phyloP scores from a whole-genome alignment of 2,329 filamentous ascomycete genomes.

The Trichoderma arundinaceum region DNA sequence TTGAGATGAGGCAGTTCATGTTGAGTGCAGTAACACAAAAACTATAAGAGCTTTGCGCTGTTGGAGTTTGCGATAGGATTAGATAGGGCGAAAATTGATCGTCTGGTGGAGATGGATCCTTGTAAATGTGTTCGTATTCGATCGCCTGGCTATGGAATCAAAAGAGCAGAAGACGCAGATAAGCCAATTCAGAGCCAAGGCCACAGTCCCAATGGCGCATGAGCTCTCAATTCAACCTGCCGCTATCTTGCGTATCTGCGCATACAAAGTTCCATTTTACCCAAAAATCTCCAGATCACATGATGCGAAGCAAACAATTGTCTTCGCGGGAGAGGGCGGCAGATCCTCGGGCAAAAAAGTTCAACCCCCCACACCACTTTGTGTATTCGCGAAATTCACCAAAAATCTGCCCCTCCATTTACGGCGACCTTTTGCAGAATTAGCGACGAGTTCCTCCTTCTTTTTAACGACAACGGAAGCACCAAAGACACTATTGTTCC shows the following conservation, averaged over 20 bases:
- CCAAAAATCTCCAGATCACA: conserved; percentile 47
- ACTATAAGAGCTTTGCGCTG: conserved; percentile 3
- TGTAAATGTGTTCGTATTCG: not conserved
- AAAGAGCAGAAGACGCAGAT: not conserved
- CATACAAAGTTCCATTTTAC: conserved; percentile 3
- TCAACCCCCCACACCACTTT: conserved; percentile 46
- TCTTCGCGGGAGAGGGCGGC: conserved; percentile 36
- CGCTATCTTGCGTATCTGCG: conserved; percentile 12
- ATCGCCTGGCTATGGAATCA: not conserved
- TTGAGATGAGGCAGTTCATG: conserved; percentile 40
- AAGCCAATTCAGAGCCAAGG: not conserved
- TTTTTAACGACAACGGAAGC: conserved; percentile 3
- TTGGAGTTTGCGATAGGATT: conserved; percentile 14
- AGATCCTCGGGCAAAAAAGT: conserved; percentile 42
- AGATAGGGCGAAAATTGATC: not conserved
- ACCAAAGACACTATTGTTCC: not conserved
- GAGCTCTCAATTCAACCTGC: not conserved
- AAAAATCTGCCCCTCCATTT: conserved; percentile 52
- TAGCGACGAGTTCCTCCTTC: conserved; percentile 15
- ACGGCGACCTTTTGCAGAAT: conserved; percentile 39
- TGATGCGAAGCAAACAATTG: conserved; percentile 38
- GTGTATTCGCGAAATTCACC: conserved; percentile 50
- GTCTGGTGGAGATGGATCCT: conserved; percentile 2
- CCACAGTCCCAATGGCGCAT: not conserved
- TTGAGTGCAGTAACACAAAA: conserved; percentile 21